phyloP scores from a whole-genome alignment of 805 yeast genomes.

The Komagataella pseudopastoris region DNA sequence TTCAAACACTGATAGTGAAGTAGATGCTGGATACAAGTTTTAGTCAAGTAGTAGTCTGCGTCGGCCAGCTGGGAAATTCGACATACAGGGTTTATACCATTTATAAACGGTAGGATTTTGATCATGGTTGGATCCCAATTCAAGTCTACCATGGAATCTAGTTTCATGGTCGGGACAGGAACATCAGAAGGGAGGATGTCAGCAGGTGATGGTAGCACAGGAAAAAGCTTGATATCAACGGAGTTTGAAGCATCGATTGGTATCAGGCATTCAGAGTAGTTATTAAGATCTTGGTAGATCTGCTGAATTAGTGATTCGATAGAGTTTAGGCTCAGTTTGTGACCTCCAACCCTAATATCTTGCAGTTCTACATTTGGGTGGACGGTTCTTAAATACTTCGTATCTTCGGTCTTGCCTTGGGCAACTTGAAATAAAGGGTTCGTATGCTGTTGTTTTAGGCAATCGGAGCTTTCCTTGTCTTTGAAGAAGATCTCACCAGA shows the following conservation, averaged over 20 bases:
- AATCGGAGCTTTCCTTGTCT: slow-evolving; percentile 5
- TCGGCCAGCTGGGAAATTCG: slow-evolving; percentile 68
- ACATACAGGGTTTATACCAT: slow-evolving; percentile 77
- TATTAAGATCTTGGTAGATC: slow-evolving; percentile 86
- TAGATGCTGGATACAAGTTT: slow-evolving; percentile 81
- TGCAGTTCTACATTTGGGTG: slow-evolving; percentile 11
- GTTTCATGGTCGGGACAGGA: slow-evolving; percentile 77
- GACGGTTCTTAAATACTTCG: slow-evolving; percentile 16
- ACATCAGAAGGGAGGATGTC: slow-evolving; percentile 72
- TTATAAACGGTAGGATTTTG: slow-evolving; percentile 70
- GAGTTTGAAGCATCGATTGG: slow-evolving; percentile 85
- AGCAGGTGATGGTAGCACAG: slow-evolving; percentile 73
- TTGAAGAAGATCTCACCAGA: slow-evolving; percentile 25
- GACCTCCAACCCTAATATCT: slow-evolving; percentile 10
- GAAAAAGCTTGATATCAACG: slow-evolving; percentile 88
- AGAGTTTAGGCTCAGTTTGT: slow-evolving; percentile 19
- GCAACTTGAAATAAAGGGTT: not conserved
- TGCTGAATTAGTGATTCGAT: slow-evolving; percentile 77
- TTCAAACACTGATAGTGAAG: slow-evolving; percentile 81
- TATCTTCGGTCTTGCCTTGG: slow-evolving; percentile 2
- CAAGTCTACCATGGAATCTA: slow-evolving; percentile 64
- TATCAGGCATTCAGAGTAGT: slow-evolving; percentile 90
- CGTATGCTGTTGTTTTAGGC: slow-evolving; percentile 4
- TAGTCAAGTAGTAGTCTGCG: slow-evolving; percentile 66
- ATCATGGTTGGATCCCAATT: slow-evolving; percentile 98